phyloP scores from a whole-genome alignment of 306 rosid species.

The Rosa chinensis region DNA sequence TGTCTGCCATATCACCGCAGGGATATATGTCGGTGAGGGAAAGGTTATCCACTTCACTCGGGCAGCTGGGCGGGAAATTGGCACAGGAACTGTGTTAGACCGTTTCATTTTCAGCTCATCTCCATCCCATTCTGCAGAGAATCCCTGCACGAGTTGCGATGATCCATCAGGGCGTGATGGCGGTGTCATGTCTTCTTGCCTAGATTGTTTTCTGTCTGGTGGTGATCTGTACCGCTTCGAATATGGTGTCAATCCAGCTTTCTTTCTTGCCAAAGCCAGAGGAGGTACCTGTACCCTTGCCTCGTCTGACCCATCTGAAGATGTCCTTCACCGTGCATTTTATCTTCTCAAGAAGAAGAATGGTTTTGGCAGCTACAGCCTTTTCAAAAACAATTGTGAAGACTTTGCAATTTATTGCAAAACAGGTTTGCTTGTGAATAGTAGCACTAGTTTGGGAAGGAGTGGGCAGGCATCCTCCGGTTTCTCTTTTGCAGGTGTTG shows the following conservation, averaged over 20 bases:
- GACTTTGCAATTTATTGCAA: too few species aligned
- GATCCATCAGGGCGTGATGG: slow-evolving; percentile 19
- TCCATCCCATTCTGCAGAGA: slow-evolving; percentile 32
- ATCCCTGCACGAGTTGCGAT: slow-evolving; percentile 58
- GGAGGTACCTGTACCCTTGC: too few species aligned
- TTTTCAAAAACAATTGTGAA: too few species aligned
- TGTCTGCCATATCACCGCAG: slow-evolving; percentile 37
- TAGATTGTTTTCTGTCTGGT: too few species aligned
- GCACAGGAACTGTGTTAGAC: slow-evolving; percentile 40
- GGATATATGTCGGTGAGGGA: slow-evolving; percentile 64
- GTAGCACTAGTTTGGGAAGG: slow-evolving; percentile 41
- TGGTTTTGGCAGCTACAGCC: too few species aligned
- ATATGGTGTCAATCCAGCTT: too few species aligned
- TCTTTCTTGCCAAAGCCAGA: too few species aligned
- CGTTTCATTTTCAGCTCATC: slow-evolving; percentile 41
- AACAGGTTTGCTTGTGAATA: slow-evolving; percentile 11
- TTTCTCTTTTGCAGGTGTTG: slow-evolving; percentile 21
- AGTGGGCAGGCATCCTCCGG: slow-evolving; percentile 67
- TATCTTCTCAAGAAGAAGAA: too few species aligned
- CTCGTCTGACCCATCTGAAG: too few species aligned
- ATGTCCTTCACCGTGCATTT: too few species aligned
- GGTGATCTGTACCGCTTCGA: too few species aligned
- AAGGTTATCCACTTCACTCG: slow-evolving; percentile 78
- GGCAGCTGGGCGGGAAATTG: slow-evolving; percentile 44
- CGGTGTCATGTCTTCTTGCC: too few species aligned